Conservation (phyloP, 1,284 basidiomycete species). For the Cutaneotrichosporon sp. region DNA sequence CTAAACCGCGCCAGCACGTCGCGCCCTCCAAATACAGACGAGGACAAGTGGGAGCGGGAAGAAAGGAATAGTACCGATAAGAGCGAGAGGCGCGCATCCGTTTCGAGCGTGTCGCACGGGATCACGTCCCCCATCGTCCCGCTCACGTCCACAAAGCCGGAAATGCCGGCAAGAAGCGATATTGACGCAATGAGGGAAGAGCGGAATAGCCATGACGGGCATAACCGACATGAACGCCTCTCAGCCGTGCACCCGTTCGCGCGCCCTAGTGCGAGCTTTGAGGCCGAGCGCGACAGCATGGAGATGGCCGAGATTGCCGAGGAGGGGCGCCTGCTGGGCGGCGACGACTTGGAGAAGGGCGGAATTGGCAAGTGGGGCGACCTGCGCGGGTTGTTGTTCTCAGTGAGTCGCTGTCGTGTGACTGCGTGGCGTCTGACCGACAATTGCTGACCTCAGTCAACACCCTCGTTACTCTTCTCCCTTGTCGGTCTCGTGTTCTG, state of each 20-base stretch:
- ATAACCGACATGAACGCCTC: background rate
- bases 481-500: constrained; percentile 68
- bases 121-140: background rate
- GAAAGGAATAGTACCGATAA: constrained; percentile 6
- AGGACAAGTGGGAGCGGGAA: background rate
- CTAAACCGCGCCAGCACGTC: constrained; percentile 18
- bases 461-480: constrained; percentile 55
- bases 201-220: background rate
- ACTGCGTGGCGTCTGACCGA: background rate
- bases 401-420: constrained; percentile 30
- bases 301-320: constrained; percentile 8
- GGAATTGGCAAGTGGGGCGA: constrained; percentile 32
- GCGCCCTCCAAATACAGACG: background rate
- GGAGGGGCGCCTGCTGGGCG: constrained; percentile 1
- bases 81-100: background rate
- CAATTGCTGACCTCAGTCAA: constrained; percentile 41
- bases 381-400: constrained; percentile 38
- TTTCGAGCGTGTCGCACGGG: background rate
- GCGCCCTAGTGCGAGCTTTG: background rate
- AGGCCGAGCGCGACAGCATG: background rate
- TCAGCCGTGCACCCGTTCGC: background rate
- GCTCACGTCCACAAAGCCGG: background rate
- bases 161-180: background rate
- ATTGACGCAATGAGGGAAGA: background rate
- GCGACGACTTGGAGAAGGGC: constrained; percentile 10